These are phyloP conservation scores for Comarum palustre DNA, from an alignment of 306 rosid species.

Conservation along the genomic window DNA sequence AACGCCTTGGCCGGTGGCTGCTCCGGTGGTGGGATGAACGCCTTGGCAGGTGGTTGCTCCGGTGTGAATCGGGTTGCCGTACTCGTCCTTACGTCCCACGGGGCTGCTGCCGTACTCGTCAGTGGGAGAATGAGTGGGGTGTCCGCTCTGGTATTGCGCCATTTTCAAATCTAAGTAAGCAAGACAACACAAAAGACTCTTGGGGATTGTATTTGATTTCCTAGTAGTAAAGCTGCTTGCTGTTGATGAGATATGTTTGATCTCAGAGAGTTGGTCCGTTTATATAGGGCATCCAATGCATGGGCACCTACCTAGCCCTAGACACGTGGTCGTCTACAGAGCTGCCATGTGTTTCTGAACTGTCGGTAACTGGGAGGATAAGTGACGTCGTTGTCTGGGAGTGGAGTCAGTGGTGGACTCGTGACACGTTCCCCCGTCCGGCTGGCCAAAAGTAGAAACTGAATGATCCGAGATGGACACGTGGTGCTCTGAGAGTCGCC, in stretches of 20 bases:
- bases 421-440: not conserved
- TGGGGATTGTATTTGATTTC: not conserved
- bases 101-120: conserved; percentile 30
- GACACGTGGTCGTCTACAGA: not conserved
- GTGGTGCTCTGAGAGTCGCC: not conserved
- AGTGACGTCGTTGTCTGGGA: not conserved
- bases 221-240: not conserved
- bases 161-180: conserved; percentile 16
- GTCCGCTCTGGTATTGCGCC: conserved; percentile 24
- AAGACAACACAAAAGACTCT: not conserved
- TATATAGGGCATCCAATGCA: not conserved
- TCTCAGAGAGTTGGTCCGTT: not conserved
- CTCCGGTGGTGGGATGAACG: not conserved
- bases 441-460: not conserved
- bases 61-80: conserved; percentile 12
- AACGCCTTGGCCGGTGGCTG: not conserved
- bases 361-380: not conserved
- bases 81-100: conserved; percentile 24
- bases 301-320: not conserved
- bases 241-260: not conserved
- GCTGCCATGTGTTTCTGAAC: not conserved
- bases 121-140: conserved; percentile 13
- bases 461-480: not conserved
- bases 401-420: not conserved
- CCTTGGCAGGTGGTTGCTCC: not conserved